These are phyloP conservation scores for Penicillium sp. DNA, from an alignment of 2,329 filamentous ascomycete genomes.

Conservation along the genomic window DNA sequence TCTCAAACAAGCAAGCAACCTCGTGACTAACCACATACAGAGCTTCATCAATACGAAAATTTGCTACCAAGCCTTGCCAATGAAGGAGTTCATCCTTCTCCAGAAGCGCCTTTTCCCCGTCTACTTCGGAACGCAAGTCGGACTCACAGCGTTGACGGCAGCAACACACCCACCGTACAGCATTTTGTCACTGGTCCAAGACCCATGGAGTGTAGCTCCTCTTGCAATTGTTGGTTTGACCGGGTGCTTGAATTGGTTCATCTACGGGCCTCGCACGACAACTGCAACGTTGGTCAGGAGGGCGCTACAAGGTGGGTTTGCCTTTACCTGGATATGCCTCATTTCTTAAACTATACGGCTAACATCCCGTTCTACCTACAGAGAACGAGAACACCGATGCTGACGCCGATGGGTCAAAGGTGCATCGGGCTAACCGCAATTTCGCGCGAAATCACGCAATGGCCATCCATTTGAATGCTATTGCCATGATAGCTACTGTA, in stretches of 20 bases:
- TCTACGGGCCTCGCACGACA: slow-evolving; percentile 38
- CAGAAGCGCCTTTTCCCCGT: slow-evolving; percentile 43
- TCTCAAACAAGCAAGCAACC: not conserved
- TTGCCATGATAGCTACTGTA: slow-evolving; percentile 35
- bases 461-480: slow-evolving; percentile 45
- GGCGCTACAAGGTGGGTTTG: slow-evolving; percentile 20
- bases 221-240: slow-evolving; percentile 32
- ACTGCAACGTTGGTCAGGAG: slow-evolving; percentile 35
- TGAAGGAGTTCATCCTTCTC: slow-evolving; percentile 38
- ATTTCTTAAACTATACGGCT: not conserved
- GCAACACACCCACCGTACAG: slow-evolving; percentile 36
- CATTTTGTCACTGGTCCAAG: slow-evolving; percentile 25
- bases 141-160: slow-evolving; percentile 35
- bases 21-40: slow-evolving; percentile 12
- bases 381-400: slow-evolving; percentile 5
- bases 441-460: slow-evolving; percentile 43
- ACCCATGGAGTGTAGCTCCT: slow-evolving; percentile 25
- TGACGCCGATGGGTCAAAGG: slow-evolving; percentile 5
- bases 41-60: slow-evolving; percentile 45
- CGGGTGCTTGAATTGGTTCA: slow-evolving; percentile 36
- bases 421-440: slow-evolving; percentile 26
- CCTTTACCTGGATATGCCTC: not conserved
- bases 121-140: slow-evolving; percentile 40
- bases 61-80: slow-evolving; percentile 35
- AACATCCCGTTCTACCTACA: not conserved